phyloP scores from a whole-genome alignment of 495 filamentous ascomycete genomes.

The Jackrogersella multiformis region DNA sequence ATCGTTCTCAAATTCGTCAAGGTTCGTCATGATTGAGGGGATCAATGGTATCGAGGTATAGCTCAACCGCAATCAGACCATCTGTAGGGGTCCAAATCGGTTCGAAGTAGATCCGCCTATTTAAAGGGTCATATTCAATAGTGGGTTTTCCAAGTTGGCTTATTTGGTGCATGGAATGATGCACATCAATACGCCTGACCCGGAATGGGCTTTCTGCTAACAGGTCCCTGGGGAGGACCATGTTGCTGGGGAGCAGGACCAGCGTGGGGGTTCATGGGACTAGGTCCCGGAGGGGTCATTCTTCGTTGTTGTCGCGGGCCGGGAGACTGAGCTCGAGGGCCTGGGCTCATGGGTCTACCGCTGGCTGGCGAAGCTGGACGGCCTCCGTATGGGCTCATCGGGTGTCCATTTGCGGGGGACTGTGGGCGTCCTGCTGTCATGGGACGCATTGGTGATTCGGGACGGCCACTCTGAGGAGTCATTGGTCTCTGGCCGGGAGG shows the following conservation, averaged over 20 bases:
- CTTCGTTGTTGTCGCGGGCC: constrained; percentile 54
- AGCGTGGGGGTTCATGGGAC: constrained; percentile 66
- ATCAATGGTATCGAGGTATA: constrained; percentile 25
- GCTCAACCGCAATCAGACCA: constrained; percentile 4
- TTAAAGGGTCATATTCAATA: constrained; percentile 2
- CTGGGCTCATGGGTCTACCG: constrained; percentile 46
- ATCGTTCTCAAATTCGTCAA: constrained; percentile 43
- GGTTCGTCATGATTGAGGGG: constrained; percentile 36
- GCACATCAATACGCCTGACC: constrained; percentile 58
- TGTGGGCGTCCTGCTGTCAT: constrained; percentile 51
- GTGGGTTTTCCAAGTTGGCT: neutral
- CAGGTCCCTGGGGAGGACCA: constrained; percentile 47
- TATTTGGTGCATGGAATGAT: neutral
- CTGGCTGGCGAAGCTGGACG: constrained; percentile 50
- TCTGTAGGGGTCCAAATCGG: neutral
- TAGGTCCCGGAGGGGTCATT: constrained; percentile 65
- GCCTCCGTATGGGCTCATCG: constrained; percentile 49
- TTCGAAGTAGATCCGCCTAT: neutral
- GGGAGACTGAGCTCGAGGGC: constrained; percentile 59
- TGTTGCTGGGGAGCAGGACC: constrained; percentile 43
- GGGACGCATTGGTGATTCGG: constrained; percentile 54
- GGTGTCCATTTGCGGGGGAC: constrained; percentile 52
- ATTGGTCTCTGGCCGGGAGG: constrained; percentile 61
- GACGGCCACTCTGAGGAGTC: constrained; percentile 53
- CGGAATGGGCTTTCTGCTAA: constrained; percentile 57